Evolutionary conservation across 371 early-diverging fungal species (phyloP).

Genomic region (Coemansia sp.): DNA sequence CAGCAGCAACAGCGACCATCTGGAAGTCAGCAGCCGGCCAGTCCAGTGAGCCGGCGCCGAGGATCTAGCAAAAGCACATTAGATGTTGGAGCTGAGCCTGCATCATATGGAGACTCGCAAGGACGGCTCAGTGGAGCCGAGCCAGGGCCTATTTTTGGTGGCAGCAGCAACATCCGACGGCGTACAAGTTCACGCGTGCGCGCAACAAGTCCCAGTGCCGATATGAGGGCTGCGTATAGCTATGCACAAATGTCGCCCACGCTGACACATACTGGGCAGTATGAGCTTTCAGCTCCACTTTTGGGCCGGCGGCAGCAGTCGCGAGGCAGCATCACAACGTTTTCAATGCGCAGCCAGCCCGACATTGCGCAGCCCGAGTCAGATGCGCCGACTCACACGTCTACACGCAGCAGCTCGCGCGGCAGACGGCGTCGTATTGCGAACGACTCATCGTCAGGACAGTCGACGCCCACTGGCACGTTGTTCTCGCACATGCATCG

Average conservation of each 20-base stretch:
- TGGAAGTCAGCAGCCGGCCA: neutral
- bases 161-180: constrained; percentile 7
- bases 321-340: constrained; percentile 9
- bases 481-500: constrained; percentile 20
- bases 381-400: neutral
- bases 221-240: neutral
- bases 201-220: constrained; percentile 8
- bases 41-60: neutral
- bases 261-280: neutral
- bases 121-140: neutral
- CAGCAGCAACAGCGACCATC: constrained; percentile 7
- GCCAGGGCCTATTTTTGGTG: neutral
- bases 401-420: constrained; percentile 10
- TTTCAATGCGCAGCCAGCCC: constrained; percentile 16
- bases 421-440: constrained; percentile 5
- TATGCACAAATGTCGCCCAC: constrained; percentile 8
- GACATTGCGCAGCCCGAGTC: constrained; percentile 11
- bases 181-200: constrained; percentile 5
- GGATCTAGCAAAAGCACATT: neutral
- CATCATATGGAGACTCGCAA: neutral
- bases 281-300: neutral
- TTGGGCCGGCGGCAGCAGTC: constrained; percentile 5
- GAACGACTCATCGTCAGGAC: constrained; percentile 34
- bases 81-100: neutral
- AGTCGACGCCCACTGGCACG: constrained; percentile 27